phyloP scores from a whole-genome alignment of 225 moss, liverwort and hornwort genomes.

The Polytrichum commune region DNA sequence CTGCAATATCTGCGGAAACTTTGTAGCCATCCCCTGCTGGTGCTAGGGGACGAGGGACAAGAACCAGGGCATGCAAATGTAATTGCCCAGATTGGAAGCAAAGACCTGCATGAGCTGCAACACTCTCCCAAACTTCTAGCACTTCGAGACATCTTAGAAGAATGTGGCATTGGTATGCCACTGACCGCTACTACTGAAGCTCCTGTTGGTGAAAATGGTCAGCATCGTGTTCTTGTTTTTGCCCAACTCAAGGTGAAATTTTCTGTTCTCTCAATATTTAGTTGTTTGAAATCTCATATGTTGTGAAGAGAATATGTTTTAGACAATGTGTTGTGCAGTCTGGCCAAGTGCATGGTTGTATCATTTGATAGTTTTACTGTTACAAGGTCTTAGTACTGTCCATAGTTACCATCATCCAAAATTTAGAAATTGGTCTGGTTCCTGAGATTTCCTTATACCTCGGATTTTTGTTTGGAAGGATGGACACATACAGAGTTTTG shows the following conservation, averaged over 20 bases:
- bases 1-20: conserved; percentile 86
- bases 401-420: no score
- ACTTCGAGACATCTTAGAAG: conserved; percentile 85
- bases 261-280: neutral
- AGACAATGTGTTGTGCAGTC: no score
- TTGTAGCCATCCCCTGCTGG: conserved; percentile 92
- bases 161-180: conserved; percentile 85
- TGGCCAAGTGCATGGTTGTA: no score
- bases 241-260: conserved; percentile 77
- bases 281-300: no score
- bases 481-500: no score
- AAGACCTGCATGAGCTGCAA: conserved; percentile 82
- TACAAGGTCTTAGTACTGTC: no score
- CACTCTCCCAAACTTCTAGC: conserved; percentile 89
- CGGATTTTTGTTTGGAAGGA: no score
- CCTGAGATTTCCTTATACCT: no score
- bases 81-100: conserved; percentile 48
- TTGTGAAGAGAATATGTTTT: no score
- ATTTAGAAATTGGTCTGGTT: no score
- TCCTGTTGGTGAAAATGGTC: conserved; percentile 66
- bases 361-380: no score
- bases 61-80: conserved; percentile 54
- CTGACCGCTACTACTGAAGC: conserved; percentile 47
- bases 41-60: conserved; percentile 54
- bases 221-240: conserved; percentile 84